Evolutionary conservation across 225 moss, liverwort and hornwort genomes (phyloP).

Genomic region (Neckera pumila): DNA sequence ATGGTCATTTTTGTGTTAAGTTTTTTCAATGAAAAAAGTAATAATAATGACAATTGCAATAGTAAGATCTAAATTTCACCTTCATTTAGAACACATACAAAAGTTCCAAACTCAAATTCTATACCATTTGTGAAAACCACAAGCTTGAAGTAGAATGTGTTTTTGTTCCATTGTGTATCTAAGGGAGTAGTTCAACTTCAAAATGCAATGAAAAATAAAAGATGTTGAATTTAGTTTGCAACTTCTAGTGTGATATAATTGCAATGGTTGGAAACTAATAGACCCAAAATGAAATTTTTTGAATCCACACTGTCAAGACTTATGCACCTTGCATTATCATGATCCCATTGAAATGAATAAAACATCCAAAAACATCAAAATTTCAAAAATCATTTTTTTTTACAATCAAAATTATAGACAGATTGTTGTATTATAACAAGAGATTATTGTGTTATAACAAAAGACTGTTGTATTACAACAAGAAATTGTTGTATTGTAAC

Average conservation of each 20-base stretch:
- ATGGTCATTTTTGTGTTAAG: background rate
- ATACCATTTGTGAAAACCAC: background rate
- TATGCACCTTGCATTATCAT: background rate
- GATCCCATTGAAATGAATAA: background rate
- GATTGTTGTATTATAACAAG: background rate
- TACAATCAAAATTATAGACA: background rate
- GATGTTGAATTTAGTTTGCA: background rate
- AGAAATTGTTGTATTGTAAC: background rate
- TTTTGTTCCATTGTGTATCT: fast-evolving
- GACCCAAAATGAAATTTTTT: background rate
- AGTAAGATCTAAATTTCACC: background rate
- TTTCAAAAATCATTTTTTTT: background rate
- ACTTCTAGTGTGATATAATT: too few species aligned
- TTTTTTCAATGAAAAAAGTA: background rate
- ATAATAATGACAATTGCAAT: background rate
- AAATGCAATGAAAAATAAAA: background rate
- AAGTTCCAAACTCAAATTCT: background rate
- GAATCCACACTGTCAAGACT: background rate
- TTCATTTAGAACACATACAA: fast-evolving
- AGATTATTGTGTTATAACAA: too few species aligned
- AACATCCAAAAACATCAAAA: background rate
- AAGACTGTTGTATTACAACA: too few species aligned
- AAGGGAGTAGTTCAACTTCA: background rate
- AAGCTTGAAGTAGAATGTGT: background rate
- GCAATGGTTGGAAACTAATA: background rate